Percentiles rank a stretch among this genome's conserved stretches.
These are phyloP conservation scores for Rhizopogon sp. DNA, from an alignment of 768 basidiomycete genomes.

Conservation along the genomic window DNA sequence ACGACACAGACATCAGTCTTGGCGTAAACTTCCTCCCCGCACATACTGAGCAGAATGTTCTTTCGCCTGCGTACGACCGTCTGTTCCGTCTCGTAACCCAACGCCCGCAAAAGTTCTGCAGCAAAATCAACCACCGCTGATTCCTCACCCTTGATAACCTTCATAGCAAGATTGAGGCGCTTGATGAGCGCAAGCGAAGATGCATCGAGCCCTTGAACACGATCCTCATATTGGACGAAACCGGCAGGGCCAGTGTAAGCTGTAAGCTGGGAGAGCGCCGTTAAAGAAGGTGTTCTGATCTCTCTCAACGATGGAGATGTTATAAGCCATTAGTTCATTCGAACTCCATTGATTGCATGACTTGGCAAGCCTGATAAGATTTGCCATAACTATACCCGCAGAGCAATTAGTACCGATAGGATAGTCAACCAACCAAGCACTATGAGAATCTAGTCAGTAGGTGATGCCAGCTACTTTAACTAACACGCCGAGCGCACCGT, in stretches of 20 bases:
- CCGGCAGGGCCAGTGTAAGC: background rate
- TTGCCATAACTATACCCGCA: slow-evolving; percentile 10
- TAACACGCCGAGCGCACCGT: too few species aligned
- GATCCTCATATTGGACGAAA: too few species aligned
- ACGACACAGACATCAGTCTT: too few species aligned
- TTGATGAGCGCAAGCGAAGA: background rate
- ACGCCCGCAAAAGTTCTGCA: slow-evolving; percentile 11
- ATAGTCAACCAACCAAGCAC: too few species aligned
- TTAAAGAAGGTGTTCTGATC: slow-evolving; percentile 20
- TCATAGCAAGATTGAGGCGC: slow-evolving; percentile 11
- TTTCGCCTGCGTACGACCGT: too few species aligned
- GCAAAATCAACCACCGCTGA: slow-evolving; percentile 20
- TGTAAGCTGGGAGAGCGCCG: slow-evolving; percentile 1
- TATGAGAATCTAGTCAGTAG: too few species aligned
- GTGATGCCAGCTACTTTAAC: too few species aligned
- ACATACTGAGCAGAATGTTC: too few species aligned
- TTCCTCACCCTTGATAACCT: slow-evolving; percentile 15
- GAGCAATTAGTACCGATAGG: too few species aligned
- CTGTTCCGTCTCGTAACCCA: slow-evolving; percentile 6
- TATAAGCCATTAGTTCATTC: slow-evolving; percentile 21
- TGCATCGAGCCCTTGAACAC: too few species aligned
- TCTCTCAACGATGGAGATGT: slow-evolving; percentile 16
- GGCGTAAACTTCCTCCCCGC: too few species aligned
- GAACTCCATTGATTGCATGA: slow-evolving; percentile 25
- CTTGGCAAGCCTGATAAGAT: slow-evolving; percentile 25